Evolutionary conservation across 257 asterid species (phyloP).

Genomic region (Solanum gracilifrons): DNA sequence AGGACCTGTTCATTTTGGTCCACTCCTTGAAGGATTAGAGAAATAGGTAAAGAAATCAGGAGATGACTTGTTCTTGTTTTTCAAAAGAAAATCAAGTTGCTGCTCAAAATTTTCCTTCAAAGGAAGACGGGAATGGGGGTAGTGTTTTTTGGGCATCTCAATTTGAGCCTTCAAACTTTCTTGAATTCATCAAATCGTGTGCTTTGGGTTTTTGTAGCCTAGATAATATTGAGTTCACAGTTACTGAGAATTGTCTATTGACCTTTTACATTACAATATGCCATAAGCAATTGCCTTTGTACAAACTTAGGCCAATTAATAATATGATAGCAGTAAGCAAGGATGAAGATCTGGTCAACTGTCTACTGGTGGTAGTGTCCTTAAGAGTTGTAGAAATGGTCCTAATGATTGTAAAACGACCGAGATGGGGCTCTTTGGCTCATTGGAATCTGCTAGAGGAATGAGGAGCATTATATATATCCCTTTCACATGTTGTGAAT

Average conservation of each 20-base stretch:
- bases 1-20: too few relatives aligned
- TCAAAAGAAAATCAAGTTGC: conserved; percentile 17
- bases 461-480: not conserved
- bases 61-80: conserved; percentile 65
- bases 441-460: not conserved
- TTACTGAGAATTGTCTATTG: conserved; percentile 35
- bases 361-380: not conserved
- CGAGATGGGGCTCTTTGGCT: not conserved
- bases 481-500: not conserved
- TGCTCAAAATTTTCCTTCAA: not conserved
- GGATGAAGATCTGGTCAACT: conserved; percentile 1
- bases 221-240: conserved; percentile 28
- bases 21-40: too few relatives aligned
- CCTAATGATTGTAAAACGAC: conserved; percentile 8
- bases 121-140: not conserved
- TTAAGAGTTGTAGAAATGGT: not conserved
- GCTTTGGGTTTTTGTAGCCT: conserved; percentile 26
- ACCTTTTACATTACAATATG: conserved; percentile 58
- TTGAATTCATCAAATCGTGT: conserved; percentile 21
- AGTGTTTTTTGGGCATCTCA: conserved; percentile 22
- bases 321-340: not conserved
- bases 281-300: conserved; percentile 52
- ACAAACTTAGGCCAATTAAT: conserved; percentile 28
- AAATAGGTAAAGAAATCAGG: not conserved
- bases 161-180: conserved; percentile 40